Conservation (phyloP, 2,329 filamentous ascomycete genomes). For the Elsinoe batatas region DNA sequence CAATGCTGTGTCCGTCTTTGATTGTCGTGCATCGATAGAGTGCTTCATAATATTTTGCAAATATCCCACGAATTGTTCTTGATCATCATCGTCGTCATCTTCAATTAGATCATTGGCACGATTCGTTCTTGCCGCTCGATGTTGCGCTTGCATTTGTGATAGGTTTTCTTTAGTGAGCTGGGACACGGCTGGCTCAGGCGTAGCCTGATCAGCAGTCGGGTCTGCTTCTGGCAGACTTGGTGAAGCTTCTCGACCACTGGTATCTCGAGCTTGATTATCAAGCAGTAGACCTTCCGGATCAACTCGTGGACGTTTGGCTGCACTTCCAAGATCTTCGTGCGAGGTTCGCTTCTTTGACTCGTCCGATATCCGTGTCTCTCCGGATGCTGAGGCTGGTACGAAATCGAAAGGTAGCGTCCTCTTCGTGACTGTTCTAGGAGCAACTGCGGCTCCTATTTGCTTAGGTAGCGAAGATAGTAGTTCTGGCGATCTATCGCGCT, state of each 20-base stretch:
- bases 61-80: slow-evolving; percentile 20
- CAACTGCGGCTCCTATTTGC: not conserved
- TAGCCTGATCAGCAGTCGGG: not conserved
- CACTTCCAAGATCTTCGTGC: too few species aligned
- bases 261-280: too few species aligned
- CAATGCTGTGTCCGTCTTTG: not conserved
- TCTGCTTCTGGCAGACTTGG: not conserved
- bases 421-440: not conserved
- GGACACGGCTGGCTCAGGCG: not conserved
- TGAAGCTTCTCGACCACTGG: too few species aligned
- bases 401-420: too few species aligned
- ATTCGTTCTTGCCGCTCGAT: slow-evolving; percentile 13
- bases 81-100: slow-evolving; percentile 25
- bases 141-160: slow-evolving; percentile 23
- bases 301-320: too few species aligned
- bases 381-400: too few species aligned
- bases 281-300: too few species aligned
- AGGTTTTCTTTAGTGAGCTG: slow-evolving; percentile 26
- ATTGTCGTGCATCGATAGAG: not conserved
- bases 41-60: slow-evolving; percentile 17
- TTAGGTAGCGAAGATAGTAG: not conserved
- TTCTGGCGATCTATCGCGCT: not conserved
- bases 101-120: slow-evolving; percentile 23
- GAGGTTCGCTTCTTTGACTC: too few species aligned
- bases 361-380: too few species aligned